Conservation (phyloP, 768 basidiomycete species). For the Tubosaeta sp. region DNA sequence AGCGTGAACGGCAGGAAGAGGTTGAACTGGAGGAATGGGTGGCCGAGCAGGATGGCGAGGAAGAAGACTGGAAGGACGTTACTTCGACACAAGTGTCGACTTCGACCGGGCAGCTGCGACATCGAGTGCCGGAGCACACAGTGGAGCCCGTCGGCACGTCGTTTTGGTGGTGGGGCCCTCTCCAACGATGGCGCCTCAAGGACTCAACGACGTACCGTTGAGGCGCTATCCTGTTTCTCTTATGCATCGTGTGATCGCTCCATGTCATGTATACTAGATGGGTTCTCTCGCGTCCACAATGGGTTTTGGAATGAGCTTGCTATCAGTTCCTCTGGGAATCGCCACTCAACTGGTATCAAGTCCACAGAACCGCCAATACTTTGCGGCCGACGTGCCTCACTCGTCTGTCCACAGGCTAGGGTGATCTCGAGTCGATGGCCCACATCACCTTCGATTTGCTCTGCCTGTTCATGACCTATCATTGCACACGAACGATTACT, state of each 20-base stretch:
- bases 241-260: constrained; percentile 1
- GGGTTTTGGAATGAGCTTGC: not conserved
- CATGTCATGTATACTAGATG: constrained; percentile 1
- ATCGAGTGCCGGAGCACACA: constrained; percentile 1
- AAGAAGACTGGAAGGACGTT: constrained; percentile 21
- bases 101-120: constrained; percentile 3
- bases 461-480: too few species aligned
- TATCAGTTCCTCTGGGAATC: too few species aligned
- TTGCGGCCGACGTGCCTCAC: too few species aligned
- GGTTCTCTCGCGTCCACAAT: not conserved
- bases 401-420: too few species aligned
- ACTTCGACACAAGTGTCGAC: not conserved
- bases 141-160: constrained; percentile 32
- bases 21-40: not conserved
- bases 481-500: too few species aligned
- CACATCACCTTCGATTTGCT: too few species aligned
- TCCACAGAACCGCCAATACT: too few species aligned
- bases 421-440: too few species aligned
- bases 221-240: not conserved
- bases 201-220: constrained; percentile 67
- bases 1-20: constrained; percentile 28
- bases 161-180: constrained; percentile 79
- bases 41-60: constrained; percentile 2
- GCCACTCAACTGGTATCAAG: too few species aligned
- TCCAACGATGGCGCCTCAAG: constrained; percentile 68